phyloP scores from a whole-genome alignment of 2,329 filamentous ascomycete genomes.

The Fusarium transvaalense region DNA sequence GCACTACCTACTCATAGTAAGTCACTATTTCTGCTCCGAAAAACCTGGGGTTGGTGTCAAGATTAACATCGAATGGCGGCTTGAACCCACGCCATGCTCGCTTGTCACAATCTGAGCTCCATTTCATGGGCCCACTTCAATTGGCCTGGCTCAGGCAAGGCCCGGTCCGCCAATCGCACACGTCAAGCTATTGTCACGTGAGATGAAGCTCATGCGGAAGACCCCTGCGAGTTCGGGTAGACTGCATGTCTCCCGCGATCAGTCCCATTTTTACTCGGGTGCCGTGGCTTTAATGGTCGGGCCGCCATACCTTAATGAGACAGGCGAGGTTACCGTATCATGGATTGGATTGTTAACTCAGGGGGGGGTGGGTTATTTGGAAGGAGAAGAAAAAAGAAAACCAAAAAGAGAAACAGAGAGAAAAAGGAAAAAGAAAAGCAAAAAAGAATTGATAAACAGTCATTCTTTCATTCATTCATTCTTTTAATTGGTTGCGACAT shows the following conservation, averaged over 20 bases:
- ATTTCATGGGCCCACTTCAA: constrained; percentile 31
- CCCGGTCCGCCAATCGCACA: constrained; percentile 57
- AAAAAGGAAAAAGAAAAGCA: not conserved
- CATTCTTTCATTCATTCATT: constrained; percentile 1
- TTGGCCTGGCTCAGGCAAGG: constrained; percentile 50
- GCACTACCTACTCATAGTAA: not conserved
- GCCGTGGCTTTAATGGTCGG: constrained; percentile 38
- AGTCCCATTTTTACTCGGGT: constrained; percentile 49
- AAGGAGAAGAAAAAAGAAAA: not conserved
- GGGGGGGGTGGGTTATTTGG: not conserved
- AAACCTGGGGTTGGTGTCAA: constrained; percentile 41
- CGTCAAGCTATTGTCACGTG: constrained; percentile 54
- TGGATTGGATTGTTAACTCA: constrained; percentile 20
- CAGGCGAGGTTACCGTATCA: constrained; percentile 38
- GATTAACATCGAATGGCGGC: constrained; percentile 28
- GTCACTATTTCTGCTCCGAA: constrained; percentile 14
- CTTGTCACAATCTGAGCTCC: constrained; percentile 40
- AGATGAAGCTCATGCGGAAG: constrained; percentile 52
- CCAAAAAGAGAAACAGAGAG: not conserved
- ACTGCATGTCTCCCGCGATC: constrained; percentile 52
- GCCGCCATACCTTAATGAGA: constrained; percentile 44
- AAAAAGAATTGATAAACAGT: not conserved
- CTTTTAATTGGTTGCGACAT: not conserved
- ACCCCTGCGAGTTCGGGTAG: constrained; percentile 51
- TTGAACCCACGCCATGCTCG: constrained; percentile 33